These are phyloP conservation scores for Penicillium sp. DNA, from an alignment of 2,329 filamentous ascomycete genomes.

Conservation along the genomic window DNA sequence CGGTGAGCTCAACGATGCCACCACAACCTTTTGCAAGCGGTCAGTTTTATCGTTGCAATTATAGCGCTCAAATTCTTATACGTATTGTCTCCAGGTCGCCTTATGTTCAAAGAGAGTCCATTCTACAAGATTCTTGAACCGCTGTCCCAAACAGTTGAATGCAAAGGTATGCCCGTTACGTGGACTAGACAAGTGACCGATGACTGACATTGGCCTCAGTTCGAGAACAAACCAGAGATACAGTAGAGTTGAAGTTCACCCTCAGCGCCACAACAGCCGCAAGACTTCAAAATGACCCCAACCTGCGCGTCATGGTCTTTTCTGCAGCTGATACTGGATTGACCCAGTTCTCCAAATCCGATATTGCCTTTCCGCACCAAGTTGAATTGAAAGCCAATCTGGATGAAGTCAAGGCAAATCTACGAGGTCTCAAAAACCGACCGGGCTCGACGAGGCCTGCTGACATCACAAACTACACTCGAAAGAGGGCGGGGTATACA, in stretches of 20 bases:
- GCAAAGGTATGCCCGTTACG: constrained; percentile 61
- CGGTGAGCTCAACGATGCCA: constrained; percentile 28
- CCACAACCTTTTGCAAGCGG: constrained; percentile 26
- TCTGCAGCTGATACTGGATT: constrained; percentile 63
- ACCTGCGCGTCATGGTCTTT: constrained; percentile 74
- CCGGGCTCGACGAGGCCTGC: constrained; percentile 90
- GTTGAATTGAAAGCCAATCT: constrained; percentile 88
- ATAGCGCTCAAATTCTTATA: not conserved
- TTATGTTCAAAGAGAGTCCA: constrained; percentile 70
- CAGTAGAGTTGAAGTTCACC: constrained; percentile 55
- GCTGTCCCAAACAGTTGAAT: constrained; percentile 62
- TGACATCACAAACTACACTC: constrained; percentile 76
- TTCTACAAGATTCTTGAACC: constrained; percentile 72
- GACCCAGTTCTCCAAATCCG: constrained; percentile 55
- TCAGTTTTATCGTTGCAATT: constrained; percentile 18
- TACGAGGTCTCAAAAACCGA: constrained; percentile 92
- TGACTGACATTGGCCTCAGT: constrained; percentile 39
- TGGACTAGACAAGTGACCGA: constrained; percentile 19
- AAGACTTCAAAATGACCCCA: constrained; percentile 57
- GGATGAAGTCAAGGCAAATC: constrained; percentile 84
- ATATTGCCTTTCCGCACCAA: constrained; percentile 87
- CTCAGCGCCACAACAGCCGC: constrained; percentile 53
- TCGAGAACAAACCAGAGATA: constrained; percentile 58
- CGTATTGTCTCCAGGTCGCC: constrained; percentile 34
- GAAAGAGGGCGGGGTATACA: constrained; percentile 62